Conservation (phyloP, 169 alveolate species). For the Toxoplasma gondii region DNA sequence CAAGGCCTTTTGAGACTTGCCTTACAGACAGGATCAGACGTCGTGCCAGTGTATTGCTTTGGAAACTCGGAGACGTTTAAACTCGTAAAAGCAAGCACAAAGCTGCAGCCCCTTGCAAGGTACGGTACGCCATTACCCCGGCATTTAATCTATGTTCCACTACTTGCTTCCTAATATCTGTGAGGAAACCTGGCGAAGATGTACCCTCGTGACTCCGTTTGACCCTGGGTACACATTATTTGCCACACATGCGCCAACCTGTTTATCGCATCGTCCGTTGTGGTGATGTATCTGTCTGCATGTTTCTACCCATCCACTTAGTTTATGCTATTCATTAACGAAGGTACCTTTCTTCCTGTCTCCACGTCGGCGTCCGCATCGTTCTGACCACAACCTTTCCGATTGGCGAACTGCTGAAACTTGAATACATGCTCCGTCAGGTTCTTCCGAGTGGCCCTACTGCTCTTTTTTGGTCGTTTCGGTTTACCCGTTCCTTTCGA, state of each 20-base stretch:
- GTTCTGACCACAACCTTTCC: too few relatives aligned
- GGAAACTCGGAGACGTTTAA: constrained; percentile 60
- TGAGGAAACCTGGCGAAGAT: neutral
- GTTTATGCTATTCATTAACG: too few relatives aligned
- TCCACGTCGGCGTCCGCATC: too few relatives aligned
- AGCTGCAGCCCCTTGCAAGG: constrained; percentile 67
- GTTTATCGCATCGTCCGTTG: too few relatives aligned
- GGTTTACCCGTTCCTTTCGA: constrained; percentile 67
- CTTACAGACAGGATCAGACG: constrained; percentile 61
- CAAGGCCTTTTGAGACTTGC: constrained; percentile 64
- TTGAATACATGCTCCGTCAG: neutral
- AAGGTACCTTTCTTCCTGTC: too few relatives aligned
- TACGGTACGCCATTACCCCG: neutral
- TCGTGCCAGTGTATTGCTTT: constrained; percentile 65
- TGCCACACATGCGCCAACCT: too few relatives aligned
- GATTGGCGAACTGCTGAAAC: too few relatives aligned
- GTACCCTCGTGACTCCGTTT: too few relatives aligned
- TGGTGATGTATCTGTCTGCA: too few relatives aligned
- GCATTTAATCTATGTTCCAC: neutral
- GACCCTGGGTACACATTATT: too few relatives aligned
- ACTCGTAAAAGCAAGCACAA: constrained; percentile 52
- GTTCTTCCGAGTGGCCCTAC: constrained; percentile 57
- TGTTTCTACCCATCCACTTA: too few relatives aligned
- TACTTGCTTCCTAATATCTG: neutral
- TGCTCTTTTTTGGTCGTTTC: constrained; percentile 64